Base-by-base conservation (phyloP, 495 filamentous ascomycete species). In the Aspergillus haitiensis region DNA sequence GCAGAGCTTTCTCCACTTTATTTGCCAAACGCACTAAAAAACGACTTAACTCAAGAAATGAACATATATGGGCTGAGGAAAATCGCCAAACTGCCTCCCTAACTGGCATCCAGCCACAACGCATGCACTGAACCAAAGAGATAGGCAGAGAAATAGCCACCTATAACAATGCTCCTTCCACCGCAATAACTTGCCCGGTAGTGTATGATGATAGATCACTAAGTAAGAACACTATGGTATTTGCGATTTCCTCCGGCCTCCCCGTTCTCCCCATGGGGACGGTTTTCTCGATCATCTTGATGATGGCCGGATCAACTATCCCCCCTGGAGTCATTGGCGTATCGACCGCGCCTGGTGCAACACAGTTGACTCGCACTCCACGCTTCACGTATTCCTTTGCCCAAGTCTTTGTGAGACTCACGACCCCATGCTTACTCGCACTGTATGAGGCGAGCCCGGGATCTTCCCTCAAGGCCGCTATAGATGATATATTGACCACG, bases 211-310 rank as follows among this genome's bases (percentile, higher is more conserved):
- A 55, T 7, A 58, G 31, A 7, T 57, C 58, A 18, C 48, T 39
- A 33, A 53, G 47, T 42, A 64, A 39, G 51, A 49, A 64, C 58
- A 53, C 60, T 37, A 49, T 58, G 12, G 58, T 53, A 55, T 61
- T 58, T 8, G 62, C 62, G 27, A 64, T 58, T 46, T 64, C 62
- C 33, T 45, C 15, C 27, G 62, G 58, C 35, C 52, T 42, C 8
- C 53, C 46, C 15, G 58, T 49, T 21, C 62, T 36, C 33, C 60
- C 59, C 58, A 64, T 61, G 9, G 62, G 62, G 13, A 58, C 33
- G 6, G 6, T 51, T 13, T 51, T 10, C 27, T 53, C 8, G 54
- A 57, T 10, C 56, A 52, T 10, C 60, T 49, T 33, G 18, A 44
- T 16, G 39, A 45, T n/a, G 42, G 57, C 37, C 35, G 42, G 36